Conservation (phyloP, 441 rosid genomes). For the Pelargonium myrrhifolium region DNA sequence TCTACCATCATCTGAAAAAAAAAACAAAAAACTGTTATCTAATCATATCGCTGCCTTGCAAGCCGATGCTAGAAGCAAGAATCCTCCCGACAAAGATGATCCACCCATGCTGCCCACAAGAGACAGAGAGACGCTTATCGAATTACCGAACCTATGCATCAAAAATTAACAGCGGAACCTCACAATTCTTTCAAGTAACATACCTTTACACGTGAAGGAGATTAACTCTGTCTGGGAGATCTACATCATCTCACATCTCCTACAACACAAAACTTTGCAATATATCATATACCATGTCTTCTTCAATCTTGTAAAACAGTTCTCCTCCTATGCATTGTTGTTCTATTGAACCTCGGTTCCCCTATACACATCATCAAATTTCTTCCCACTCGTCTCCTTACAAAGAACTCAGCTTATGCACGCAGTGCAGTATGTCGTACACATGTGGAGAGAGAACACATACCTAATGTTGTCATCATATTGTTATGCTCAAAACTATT, state of each 20-base stretch:
- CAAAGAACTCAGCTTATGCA: background rate
- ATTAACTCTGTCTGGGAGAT: conserved; percentile 1
- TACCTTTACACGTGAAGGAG: background rate
- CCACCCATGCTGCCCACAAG: background rate
- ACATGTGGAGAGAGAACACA: conserved; percentile 1
- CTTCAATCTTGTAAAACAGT: background rate
- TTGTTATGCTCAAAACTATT: background rate
- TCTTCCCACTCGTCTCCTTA: too few species aligned
- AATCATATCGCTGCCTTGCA: background rate
- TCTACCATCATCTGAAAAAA: background rate
- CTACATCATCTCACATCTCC: background rate
- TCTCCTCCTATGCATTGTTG: conserved; percentile 4
- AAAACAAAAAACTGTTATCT: too few species aligned
- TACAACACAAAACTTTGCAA: background rate
- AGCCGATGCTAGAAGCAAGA: background rate
- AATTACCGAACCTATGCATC: background rate
- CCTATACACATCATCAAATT: background rate
- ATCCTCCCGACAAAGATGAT: background rate
- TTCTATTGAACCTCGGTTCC: background rate
- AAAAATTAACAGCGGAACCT: background rate
- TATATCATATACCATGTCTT: conserved; percentile 7
- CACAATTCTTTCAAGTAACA: background rate
- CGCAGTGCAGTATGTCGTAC: background rate
- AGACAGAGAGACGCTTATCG: background rate
- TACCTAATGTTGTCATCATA: background rate